phyloP scores from a whole-genome alignment of 306 rosid species.

The Geum urbanum region DNA sequence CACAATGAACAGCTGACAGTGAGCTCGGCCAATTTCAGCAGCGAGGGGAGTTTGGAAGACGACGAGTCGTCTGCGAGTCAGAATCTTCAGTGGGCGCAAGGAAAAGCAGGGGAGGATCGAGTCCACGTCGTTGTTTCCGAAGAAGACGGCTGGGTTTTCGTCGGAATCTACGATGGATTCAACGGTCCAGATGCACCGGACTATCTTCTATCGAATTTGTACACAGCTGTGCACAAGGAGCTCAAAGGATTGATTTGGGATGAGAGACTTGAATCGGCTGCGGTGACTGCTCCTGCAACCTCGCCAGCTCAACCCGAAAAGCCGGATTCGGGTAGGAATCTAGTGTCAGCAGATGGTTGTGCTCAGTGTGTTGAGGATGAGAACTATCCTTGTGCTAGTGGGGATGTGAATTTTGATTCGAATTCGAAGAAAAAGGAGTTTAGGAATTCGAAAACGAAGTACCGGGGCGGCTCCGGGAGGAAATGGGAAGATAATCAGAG shows the following conservation, averaged over 20 bases:
- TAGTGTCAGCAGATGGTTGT: slow-evolving; percentile 42
- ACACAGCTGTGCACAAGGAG: slow-evolving; percentile 68
- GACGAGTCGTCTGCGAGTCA: slow-evolving; percentile 71
- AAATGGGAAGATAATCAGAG: slow-evolving; percentile 84
- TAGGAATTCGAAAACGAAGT: slow-evolving; percentile 42
- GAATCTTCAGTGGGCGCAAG: slow-evolving; percentile 98
- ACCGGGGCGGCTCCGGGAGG: slow-evolving; percentile 43
- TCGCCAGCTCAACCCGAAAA: slow-evolving; percentile 34
- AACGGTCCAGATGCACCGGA: slow-evolving; percentile 99
- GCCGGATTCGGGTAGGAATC: slow-evolving; percentile 33
- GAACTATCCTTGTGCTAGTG: slow-evolving; percentile 48
- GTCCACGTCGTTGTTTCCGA: slow-evolving; percentile 97
- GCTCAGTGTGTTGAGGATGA: slow-evolving; percentile 57
- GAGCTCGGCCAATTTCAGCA: slow-evolving; percentile 76
- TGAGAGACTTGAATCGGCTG: slow-evolving; percentile 37
- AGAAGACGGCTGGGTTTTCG: slow-evolving; percentile 97
- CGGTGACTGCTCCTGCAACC: slow-evolving; percentile 22
- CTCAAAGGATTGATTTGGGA: slow-evolving; percentile 90
- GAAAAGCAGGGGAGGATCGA: slow-evolving; percentile 97
- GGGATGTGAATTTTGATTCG: slow-evolving; percentile 39
- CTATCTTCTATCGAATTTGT: slow-evolving; percentile 67
- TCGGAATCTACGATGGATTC: slow-evolving; percentile 95
- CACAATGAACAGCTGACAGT: slow-evolving; percentile 76
- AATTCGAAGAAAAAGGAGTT: slow-evolving; percentile 29
- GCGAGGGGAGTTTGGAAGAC: slow-evolving; percentile 88